phyloP scores from a whole-genome alignment of 1,284 basidiomycete species.

The Austropuccinia psidii region DNA sequence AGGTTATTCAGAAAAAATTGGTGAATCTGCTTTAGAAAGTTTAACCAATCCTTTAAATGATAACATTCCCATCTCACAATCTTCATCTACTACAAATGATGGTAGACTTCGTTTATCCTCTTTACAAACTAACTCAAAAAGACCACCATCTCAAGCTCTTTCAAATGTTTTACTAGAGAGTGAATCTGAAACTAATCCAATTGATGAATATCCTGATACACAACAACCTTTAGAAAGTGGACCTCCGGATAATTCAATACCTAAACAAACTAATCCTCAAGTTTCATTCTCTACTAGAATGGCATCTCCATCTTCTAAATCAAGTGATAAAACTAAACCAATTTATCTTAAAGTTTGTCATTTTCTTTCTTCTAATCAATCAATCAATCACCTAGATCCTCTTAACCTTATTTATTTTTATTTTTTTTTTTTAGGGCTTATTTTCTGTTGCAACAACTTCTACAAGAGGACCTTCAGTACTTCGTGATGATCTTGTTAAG shows the following conservation, averaged over 20 bases:
- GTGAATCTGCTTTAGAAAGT: too few relatives aligned
- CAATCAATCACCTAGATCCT: neutral
- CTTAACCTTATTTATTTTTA: neutral
- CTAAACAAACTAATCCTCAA: neutral
- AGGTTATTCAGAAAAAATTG: neutral
- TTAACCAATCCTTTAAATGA: too few relatives aligned
- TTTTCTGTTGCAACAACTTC: conserved; percentile 79
- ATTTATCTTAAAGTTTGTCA: conserved; percentile 31
- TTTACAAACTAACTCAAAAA: neutral
- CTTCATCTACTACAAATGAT: neutral
- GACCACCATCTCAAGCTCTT: neutral
- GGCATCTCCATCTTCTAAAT: conserved; percentile 10
- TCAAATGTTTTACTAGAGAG: conserved; percentile 17
- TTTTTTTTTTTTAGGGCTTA: conserved; percentile 46
- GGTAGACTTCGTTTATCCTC: conserved; percentile 23
- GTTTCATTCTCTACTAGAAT: conserved; percentile 18
- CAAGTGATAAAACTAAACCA: conserved; percentile 30
- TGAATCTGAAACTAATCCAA: conserved; percentile 7
- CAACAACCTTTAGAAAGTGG: neutral
- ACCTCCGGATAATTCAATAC: neutral
- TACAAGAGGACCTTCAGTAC: conserved; percentile 70
- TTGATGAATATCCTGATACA: conserved; percentile 3
- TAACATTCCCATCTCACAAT: too few relatives aligned
- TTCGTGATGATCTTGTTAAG: conserved; percentile 73
- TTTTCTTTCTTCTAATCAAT: neutral